Percentiles rank a stretch among this genome's conserved stretches.
phyloP scores from a whole-genome alignment of 1,284 basidiomycete genomes.

The Cutaneotrichosporon sp. region DNA sequence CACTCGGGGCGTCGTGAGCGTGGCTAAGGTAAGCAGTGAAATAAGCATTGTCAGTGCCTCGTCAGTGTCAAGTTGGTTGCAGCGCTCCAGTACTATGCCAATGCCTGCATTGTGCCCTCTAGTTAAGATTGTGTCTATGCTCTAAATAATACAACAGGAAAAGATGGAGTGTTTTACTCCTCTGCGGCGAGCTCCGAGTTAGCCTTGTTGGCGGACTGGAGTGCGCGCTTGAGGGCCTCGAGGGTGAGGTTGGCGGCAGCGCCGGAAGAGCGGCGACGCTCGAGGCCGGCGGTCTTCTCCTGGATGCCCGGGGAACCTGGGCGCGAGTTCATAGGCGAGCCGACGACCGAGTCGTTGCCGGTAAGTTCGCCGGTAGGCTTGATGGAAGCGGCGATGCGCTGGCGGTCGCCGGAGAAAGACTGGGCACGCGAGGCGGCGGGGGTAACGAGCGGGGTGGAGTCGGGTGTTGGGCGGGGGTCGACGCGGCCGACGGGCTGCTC shows the following conservation, averaged over 20 bases:
- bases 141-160: slow-evolving; percentile 1
- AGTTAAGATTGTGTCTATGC: slow-evolving; percentile 1
- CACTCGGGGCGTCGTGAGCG: too few species aligned
- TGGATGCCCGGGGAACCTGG: slow-evolving; percentile 36
- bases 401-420: slow-evolving; percentile 38
- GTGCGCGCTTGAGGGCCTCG: slow-evolving; percentile 46
- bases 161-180: slow-evolving; percentile 10
- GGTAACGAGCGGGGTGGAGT: slow-evolving; percentile 47
- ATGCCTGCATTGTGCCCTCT: slow-evolving; percentile 7
- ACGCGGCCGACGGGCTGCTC: slow-evolving; percentile 45
- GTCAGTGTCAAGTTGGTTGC: too few species aligned
- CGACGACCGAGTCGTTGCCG: slow-evolving; percentile 47
- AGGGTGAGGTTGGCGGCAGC: slow-evolving; percentile 29
- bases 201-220: slow-evolving; percentile 36
- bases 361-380: slow-evolving; percentile 37
- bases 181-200: slow-evolving; percentile 15
- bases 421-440: slow-evolving; percentile 42
- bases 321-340: slow-evolving; percentile 35
- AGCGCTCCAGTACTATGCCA: not conserved
- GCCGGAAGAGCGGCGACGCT: slow-evolving; percentile 27
- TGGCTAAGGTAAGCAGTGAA: too few species aligned
- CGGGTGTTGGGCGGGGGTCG: slow-evolving; percentile 42
- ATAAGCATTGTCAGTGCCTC: too few species aligned
- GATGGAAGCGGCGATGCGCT: slow-evolving; percentile 15
- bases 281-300: slow-evolving; percentile 23